Evolutionary conservation across 257 asterid species (phyloP).

Genomic region (Nicotiana attenuata): DNA sequence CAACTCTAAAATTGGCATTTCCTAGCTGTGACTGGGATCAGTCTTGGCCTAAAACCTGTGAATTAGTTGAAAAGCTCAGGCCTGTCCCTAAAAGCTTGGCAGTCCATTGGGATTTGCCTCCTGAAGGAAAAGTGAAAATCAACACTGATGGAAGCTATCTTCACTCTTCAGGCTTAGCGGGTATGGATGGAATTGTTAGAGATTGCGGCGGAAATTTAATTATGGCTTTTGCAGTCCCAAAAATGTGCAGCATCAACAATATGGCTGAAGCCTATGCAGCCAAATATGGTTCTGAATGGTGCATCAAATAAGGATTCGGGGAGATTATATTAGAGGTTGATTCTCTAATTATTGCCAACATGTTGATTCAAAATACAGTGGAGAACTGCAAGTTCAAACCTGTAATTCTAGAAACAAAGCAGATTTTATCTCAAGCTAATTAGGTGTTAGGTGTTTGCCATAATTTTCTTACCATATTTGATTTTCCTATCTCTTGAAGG

Average conservation of each 20-base stretch:
- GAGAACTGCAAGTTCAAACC: not conserved
- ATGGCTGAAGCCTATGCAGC: not conserved
- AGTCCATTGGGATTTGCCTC: not conserved
- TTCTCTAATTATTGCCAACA: not conserved
- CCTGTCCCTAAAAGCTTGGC: not conserved
- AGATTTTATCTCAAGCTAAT: not conserved
- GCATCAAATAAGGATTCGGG: not conserved
- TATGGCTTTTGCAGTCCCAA: not conserved
- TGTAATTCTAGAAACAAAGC: not conserved
- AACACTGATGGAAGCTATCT: not conserved
- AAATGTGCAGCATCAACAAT: not conserved
- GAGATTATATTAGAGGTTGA: not conserved
- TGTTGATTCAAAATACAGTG: not conserved
- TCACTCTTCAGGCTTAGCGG: not conserved
- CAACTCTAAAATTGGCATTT: not conserved
- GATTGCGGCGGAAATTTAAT: not conserved
- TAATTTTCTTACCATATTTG: too few relatives aligned
- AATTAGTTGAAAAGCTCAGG: not conserved
- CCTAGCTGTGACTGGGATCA: not conserved
- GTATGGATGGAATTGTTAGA: not conserved
- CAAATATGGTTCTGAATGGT: not conserved
- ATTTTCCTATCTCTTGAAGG: too few relatives aligned
- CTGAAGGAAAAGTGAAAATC: not conserved
- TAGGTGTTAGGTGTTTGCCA: too few relatives aligned
- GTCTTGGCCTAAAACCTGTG: not conserved